Conservation (phyloP, 352 stramenopile species). For the Pythium pyrilobum region DNA sequence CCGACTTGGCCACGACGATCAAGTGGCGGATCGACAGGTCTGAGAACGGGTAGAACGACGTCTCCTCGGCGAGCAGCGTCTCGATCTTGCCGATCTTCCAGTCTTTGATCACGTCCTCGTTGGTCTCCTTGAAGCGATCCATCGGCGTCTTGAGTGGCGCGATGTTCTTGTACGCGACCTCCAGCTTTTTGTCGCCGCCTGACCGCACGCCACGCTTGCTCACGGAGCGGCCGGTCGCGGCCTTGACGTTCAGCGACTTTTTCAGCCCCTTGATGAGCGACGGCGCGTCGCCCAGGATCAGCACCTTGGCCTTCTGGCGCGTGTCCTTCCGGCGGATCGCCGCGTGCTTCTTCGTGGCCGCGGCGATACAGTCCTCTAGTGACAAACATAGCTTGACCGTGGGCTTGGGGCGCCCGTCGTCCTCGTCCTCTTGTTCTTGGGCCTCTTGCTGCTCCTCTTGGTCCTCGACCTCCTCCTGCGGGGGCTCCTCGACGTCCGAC, state of each 20-base stretch:
- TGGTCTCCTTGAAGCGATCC: constrained; percentile 59
- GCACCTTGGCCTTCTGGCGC: constrained; percentile 61
- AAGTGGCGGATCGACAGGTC: constrained; percentile 51
- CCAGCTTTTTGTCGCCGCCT: constrained; percentile 37
- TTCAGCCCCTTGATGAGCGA: constrained; percentile 60
- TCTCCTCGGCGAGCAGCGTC: constrained; percentile 54
- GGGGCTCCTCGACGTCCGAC: constrained; percentile 19
- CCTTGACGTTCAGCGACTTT: constrained; percentile 48
- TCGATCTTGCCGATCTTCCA: constrained; percentile 61
- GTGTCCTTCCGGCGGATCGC: constrained; percentile 52
- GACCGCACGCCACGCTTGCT: constrained; percentile 56
- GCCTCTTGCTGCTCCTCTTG: constrained; percentile 6
- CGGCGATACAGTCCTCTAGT: constrained; percentile 42
- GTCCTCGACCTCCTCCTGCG: constrained; percentile 17
- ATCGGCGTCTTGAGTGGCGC: constrained; percentile 68
- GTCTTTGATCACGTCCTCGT: constrained; percentile 48
- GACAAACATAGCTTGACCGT: constrained; percentile 37
- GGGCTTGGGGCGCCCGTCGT: constrained; percentile 22
- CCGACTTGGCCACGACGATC: constrained; percentile 52
- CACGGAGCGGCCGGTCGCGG: constrained; percentile 45
- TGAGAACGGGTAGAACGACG: constrained; percentile 59
- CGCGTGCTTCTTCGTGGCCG: constrained; percentile 34
- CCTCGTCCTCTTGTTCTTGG: constrained; percentile 21
- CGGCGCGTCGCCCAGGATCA: constrained; percentile 47
- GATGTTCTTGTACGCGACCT: constrained; percentile 49